Base-by-base conservation (phyloP, 345 rosid species). In the Camelina laxa region DNA sequence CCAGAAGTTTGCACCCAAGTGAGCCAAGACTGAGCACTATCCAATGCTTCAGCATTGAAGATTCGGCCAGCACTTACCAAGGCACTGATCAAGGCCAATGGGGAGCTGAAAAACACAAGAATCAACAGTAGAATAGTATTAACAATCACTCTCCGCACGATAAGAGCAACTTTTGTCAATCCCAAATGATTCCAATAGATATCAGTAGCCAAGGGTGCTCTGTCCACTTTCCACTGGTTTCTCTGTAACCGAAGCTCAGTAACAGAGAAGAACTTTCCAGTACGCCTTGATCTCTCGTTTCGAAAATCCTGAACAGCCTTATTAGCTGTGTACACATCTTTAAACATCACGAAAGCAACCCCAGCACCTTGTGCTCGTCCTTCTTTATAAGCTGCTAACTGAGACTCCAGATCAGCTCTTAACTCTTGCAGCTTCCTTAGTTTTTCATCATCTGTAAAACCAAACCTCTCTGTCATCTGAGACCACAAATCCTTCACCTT, bases 111-210 rank as follows among this genome's bases (percentile, higher is more conserved):
- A 81, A 95, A 95, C 57, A 92, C 75, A 74, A 95, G 92, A 80
- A 90, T 79, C 79, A 95, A 81, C 59, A 95, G 67, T 61, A 95
- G 85, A 83, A 96, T 92, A 0, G 93, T 81, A 76, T 92, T 95
- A 24, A 92, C 98, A 81, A 88, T 75, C 73, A 90, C 88, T 71
- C 97, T 87, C 68, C 94, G 78, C 30, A 88, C 59, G 48, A 79
- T 88, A 69, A 89, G 73, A 2, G 97, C 93, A 38, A 87, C 61
- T 76, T 92, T 92, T 31, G 99, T 85, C 22, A 87, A 73, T 45
- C 99, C 99, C 85, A 95, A 77, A 87, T 95, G 88, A 65, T 90
- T 95, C 99, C 99, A 92, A 75, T 95, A 92, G 47, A 95, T 95
- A 76, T 95, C 99, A 16, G 98, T 82, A 15, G 99, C 98, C 79